These are phyloP conservation scores for Neofusicoccum cordaticola DNA, from an alignment of 2,329 filamentous ascomycete species.

Conservation along the genomic window DNA sequence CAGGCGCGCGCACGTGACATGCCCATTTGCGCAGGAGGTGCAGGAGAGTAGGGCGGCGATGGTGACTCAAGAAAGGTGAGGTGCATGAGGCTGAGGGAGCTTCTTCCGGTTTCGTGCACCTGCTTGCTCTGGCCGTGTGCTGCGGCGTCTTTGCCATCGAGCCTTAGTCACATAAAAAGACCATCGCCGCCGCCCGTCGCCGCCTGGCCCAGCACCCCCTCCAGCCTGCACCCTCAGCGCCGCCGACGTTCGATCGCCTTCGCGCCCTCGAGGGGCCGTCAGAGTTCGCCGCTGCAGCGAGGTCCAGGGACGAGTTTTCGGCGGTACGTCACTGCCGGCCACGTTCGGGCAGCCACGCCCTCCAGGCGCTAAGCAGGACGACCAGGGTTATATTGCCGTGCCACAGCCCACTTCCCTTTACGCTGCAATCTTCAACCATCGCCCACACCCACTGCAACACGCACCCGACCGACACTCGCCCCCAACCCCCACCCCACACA, in stretches of 20 bases:
- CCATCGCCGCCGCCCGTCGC: background rate
- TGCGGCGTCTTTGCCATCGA: conserved; percentile 1
- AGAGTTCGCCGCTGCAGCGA: background rate
- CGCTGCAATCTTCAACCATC: conserved; percentile 17
- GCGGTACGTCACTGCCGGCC: conserved; percentile 15
- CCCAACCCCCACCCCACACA: conserved; percentile 22
- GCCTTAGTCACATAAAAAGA: conserved; percentile 7
- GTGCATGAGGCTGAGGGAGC: conserved; percentile 17
- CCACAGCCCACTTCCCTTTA: conserved; percentile 19
- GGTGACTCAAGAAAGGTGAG: conserved; percentile 10
- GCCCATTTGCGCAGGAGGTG: background rate
- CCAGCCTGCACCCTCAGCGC: background rate
- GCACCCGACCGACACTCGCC: conserved; percentile 1
- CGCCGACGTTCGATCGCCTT: background rate
- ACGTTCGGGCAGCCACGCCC: conserved; percentile 18
- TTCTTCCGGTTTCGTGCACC: conserved; percentile 11
- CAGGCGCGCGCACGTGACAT: background rate
- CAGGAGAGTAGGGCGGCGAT: background rate
- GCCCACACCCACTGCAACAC: conserved; percentile 11
- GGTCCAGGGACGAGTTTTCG: background rate
- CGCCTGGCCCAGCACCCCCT: background rate
- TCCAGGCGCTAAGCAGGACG: conserved; percentile 6
- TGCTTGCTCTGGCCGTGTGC: conserved; percentile 10
- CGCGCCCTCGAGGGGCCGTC: background rate
- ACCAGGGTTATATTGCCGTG: conserved; percentile 18